A percentile compares a stretch with the other conserved stretches of the same genome.
Evolutionary conservation across 1,284 basidiomycete species (phyloP).

Genomic region (Cryptococcus neoformans): DNA sequence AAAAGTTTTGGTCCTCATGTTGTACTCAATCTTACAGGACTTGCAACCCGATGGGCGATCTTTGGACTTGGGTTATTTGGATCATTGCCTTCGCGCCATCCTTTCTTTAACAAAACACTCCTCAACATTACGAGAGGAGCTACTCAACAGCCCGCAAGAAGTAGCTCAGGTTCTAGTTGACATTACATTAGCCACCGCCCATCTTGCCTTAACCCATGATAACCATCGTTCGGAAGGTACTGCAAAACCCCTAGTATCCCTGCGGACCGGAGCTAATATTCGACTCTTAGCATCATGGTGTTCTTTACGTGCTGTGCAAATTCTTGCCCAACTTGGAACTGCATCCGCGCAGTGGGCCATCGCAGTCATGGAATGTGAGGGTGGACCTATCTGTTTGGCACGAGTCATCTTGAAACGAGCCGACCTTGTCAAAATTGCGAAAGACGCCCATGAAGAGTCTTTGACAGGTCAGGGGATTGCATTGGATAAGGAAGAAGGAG

Average conservation of each 20-base stretch:
- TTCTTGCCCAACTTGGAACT: slow-evolving; percentile 14
- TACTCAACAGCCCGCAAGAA: no score
- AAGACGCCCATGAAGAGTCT: background rate
- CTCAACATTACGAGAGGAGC: no score
- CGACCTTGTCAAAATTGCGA: background rate
- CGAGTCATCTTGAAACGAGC: slow-evolving; percentile 12
- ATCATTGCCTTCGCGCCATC: slow-evolving; percentile 2
- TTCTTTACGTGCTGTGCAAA: slow-evolving; percentile 9
- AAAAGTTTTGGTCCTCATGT: background rate
- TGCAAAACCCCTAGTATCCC: no score
- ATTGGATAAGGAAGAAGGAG: background rate
- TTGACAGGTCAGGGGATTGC: slow-evolving; percentile 5
- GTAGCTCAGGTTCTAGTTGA: no score
- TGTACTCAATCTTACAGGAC: slow-evolving; percentile 1
- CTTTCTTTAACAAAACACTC: background rate
- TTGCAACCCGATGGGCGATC: slow-evolving; percentile 2
- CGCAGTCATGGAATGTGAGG: background rate
- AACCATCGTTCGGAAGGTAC: no score
- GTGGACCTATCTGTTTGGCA: slow-evolving; percentile 2
- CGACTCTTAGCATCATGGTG: slow-evolving; percentile 3
- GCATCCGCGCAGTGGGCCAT: slow-evolving; percentile 3
- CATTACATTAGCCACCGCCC: no score
- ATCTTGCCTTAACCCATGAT: no score
- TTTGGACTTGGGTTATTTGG: slow-evolving; percentile 6
- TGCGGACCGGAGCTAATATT: no score